Evolutionary conservation across 2,329 filamentous ascomycete genomes (phyloP).

Genomic region (Colletotrichum sublineola): DNA sequence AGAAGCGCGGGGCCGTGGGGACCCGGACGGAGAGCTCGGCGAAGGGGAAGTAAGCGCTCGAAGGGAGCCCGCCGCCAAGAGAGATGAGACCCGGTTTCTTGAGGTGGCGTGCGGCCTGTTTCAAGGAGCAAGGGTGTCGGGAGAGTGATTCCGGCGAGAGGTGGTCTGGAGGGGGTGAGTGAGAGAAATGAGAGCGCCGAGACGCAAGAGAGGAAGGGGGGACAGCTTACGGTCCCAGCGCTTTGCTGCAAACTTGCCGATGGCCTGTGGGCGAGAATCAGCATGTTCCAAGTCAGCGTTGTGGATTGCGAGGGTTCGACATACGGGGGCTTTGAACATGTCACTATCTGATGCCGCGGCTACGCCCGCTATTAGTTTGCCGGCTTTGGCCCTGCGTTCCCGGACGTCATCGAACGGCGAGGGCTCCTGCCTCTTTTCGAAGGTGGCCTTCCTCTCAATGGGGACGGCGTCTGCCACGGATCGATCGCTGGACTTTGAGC

Average conservation of each 20-base stretch:
- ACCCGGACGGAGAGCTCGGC: constrained; percentile 82
- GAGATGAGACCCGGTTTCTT: constrained; percentile 89
- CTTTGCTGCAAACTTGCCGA: constrained; percentile 80
- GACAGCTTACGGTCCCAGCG: constrained; percentile 85
- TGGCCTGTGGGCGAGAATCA: constrained; percentile 46
- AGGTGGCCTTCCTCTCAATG: constrained; percentile 34
- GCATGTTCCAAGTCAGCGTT: constrained; percentile 21
- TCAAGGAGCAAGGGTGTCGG: constrained; percentile 79
- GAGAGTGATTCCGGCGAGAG: constrained; percentile 73
- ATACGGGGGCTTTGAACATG: constrained; percentile 83
- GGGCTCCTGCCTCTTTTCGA: constrained; percentile 37
- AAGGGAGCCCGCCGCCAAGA: constrained; percentile 91
- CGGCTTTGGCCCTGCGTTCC: constrained; percentile 77
- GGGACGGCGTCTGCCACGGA: constrained; percentile 43
- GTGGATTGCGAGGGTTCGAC: constrained; percentile 44
- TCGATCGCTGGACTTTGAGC: constrained; percentile 33
- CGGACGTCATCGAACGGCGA: constrained; percentile 71
- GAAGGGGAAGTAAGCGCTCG: constrained; percentile 92
- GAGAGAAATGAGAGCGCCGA: background rate
- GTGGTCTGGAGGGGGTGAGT: constrained; percentile 56
- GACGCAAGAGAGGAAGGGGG: background rate
- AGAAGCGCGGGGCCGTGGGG: constrained; percentile 77
- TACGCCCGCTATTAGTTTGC: constrained; percentile 78
- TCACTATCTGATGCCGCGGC: constrained; percentile 84
- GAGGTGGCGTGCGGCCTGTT: constrained; percentile 83